Evolutionary conservation across 2,329 filamentous ascomycete species (phyloP).

Genomic region (Talaromyces sp.): DNA sequence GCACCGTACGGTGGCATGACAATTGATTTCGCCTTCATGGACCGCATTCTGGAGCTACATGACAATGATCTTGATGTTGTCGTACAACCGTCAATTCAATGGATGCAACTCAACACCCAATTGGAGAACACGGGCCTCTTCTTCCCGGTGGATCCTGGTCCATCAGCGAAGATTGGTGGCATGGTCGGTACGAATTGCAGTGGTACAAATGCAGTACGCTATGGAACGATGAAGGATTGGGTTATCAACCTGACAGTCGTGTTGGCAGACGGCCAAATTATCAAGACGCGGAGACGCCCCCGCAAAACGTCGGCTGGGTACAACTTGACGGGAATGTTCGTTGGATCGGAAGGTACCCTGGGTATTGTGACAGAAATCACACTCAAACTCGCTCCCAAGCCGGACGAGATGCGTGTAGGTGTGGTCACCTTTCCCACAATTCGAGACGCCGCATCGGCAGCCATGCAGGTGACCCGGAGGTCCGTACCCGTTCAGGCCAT

Average conservation of each 20-base stretch:
- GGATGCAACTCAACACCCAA: slow-evolving; percentile 79
- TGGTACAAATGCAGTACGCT: slow-evolving; percentile 57
- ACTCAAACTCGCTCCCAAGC: slow-evolving; percentile 61
- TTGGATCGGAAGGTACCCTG: slow-evolving; percentile 66
- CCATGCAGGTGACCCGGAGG: slow-evolving; percentile 58
- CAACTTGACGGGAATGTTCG: slow-evolving; percentile 64
- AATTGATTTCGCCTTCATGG: slow-evolving; percentile 86
- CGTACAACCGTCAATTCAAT: slow-evolving; percentile 86
- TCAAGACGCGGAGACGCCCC: slow-evolving; percentile 64
- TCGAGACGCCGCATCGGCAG: slow-evolving; percentile 58
- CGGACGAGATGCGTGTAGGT: slow-evolving; percentile 60
- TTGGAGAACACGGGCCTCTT: slow-evolving; percentile 73
- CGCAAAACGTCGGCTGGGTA: slow-evolving; percentile 68
- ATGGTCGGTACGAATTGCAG: slow-evolving; percentile 66
- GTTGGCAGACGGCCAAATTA: slow-evolving; percentile 61
- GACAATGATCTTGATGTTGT: slow-evolving; percentile 88
- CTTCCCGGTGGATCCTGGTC: slow-evolving; percentile 84
- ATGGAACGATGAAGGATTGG: slow-evolving; percentile 74
- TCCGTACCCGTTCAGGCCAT: slow-evolving; percentile 65
- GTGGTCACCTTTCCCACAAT: slow-evolving; percentile 58
- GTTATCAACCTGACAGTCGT: slow-evolving; percentile 68
- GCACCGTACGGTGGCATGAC: slow-evolving; percentile 82
- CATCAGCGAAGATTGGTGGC: slow-evolving; percentile 53
- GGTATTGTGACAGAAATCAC: slow-evolving; percentile 68
- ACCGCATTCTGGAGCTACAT: slow-evolving; percentile 72